These are phyloP conservation scores for Trichosporon inkin DNA, from an alignment of 1,284 basidiomycete genomes.

Conservation along the genomic window DNA sequence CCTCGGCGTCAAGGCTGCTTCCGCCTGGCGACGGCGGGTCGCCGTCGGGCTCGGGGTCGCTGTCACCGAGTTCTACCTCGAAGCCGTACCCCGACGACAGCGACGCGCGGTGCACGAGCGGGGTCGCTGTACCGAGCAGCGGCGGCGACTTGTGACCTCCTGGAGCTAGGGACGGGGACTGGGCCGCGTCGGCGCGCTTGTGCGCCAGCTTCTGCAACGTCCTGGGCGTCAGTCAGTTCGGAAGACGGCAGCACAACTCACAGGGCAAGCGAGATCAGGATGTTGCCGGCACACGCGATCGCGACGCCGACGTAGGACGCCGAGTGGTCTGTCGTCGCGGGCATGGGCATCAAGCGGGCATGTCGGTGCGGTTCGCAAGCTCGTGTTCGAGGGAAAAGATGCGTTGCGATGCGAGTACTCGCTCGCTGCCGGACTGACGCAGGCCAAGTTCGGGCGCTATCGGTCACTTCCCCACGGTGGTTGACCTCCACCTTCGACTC, in stretches of 20 bases:
- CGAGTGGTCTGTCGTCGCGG: not conserved
- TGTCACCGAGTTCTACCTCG: conserved; percentile 11
- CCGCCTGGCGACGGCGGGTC: not conserved
- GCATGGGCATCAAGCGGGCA: not conserved
- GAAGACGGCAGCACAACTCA: conserved; percentile 24
- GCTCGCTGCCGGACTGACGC: not conserved
- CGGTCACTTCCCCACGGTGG: conserved; percentile 14
- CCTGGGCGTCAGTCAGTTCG: conserved; percentile 23
- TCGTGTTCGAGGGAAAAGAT: too few species aligned
- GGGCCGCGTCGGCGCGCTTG: conserved; percentile 50
- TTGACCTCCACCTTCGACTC: not conserved
- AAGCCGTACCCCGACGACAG: not conserved
- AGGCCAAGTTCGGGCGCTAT: too few species aligned
- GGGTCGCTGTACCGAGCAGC: not conserved
- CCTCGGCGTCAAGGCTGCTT: conserved; percentile 28
- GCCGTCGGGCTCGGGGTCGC: conserved; percentile 13
- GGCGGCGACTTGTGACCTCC: not conserved
- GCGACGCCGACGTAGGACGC: conserved; percentile 70
- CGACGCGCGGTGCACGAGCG: not conserved
- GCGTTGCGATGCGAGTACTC: not conserved
- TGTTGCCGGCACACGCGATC: conserved; percentile 77
- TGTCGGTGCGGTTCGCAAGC: not conserved
- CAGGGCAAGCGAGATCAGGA: conserved; percentile 83
- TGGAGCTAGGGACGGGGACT: not conserved
- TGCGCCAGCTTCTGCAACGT: conserved; percentile 91